Base-by-base conservation (phyloP, 2,329 filamentous ascomycete genomes). In the Calycina marina region DNA sequence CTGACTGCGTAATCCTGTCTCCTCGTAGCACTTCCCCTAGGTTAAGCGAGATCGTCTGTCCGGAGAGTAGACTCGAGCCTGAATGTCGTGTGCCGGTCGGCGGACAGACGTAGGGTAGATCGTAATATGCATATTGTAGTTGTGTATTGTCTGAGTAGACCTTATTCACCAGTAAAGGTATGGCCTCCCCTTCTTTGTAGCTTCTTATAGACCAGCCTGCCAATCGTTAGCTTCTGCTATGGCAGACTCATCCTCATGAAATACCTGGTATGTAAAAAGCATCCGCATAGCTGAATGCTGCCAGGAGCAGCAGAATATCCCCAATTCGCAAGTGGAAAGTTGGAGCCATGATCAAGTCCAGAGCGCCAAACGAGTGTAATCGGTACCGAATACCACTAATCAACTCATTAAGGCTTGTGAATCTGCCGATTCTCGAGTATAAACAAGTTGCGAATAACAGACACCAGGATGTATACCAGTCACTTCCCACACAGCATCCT, bases 101-200 rank as follows among this genome's bases (percentile, higher is more conserved):
- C 8, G 80, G 79, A 50, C 83, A 92, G 33, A 88, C 79, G 53
- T 92, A 93, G 5, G 84, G 83, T 1, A 92, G 72, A 46, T 90
- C 80, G 53, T 78, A 81, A 60, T 88, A 93, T 44, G 83, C 83
- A 69, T 85, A 92, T 55, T 92, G 83, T n/a, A 93, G 62, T 53
- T 90, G 78, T 5, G 81, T 90, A 48, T 81, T 76, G 57, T 92
- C 84, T 34, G 83, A 92, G 56, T 86, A 92, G 47, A 86, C 76
- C 56, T 93, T 93, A 61, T 93, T 93, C 42, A 90, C 80, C 35
- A 88, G 73, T n/a, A 93, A 64, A 1, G 84, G 83, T 24, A 93
- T 78, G 8, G 72, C 63, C 45, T 92, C 79, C 53, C 72, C 69
- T 41, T 85, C 71, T 43, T 66, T 67, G 53, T 92, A 92, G 49